phyloP scores from a whole-genome alignment of 768 basidiomycete genomes.

The Neoboletus subvelutipes region DNA sequence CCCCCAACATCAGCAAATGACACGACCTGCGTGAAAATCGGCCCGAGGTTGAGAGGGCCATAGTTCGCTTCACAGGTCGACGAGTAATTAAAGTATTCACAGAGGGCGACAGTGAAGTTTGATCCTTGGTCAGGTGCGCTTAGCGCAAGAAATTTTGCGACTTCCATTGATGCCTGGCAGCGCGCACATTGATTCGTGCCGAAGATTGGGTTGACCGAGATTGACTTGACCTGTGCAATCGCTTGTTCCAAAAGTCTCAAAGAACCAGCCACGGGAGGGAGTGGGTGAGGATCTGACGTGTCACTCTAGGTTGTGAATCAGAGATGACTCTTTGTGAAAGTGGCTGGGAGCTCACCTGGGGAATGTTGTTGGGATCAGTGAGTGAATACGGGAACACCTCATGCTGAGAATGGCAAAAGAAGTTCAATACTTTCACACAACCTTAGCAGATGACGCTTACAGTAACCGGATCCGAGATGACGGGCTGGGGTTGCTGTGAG shows the following conservation, averaged over 20 bases:
- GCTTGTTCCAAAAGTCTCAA: conserved; percentile 50
- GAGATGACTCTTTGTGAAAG: background rate
- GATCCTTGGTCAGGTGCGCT: conserved; percentile 63
- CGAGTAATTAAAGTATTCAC: conserved; percentile 56
- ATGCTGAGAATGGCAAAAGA: conserved; percentile 40
- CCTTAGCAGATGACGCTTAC: conserved; percentile 34
- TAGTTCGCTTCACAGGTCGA: conserved; percentile 49
- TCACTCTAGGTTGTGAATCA: conserved; percentile 41
- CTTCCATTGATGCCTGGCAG: conserved; percentile 60
- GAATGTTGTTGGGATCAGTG: conserved; percentile 62
- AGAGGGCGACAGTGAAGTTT: conserved; percentile 54
- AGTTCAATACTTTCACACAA: conserved; percentile 1
- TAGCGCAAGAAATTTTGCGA: conserved; percentile 64
- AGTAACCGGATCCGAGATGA: conserved; percentile 69
- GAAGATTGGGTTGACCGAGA: conserved; percentile 53
- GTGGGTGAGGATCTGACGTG: conserved; percentile 60
- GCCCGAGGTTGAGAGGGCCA: conserved; percentile 49
- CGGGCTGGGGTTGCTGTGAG: conserved; percentile 70
- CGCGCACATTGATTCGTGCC: conserved; percentile 52
- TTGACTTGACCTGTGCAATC: conserved; percentile 54
- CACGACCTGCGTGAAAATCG: conserved; percentile 67
- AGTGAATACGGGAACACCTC: conserved; percentile 56
- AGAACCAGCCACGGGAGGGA: conserved; percentile 56
- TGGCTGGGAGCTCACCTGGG: conserved; percentile 33
- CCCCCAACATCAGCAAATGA: conserved; percentile 71